These are phyloP conservation scores for Eucommia ulmoides DNA, from an alignment of 257 asterid genomes.

Conservation along the genomic window DNA sequence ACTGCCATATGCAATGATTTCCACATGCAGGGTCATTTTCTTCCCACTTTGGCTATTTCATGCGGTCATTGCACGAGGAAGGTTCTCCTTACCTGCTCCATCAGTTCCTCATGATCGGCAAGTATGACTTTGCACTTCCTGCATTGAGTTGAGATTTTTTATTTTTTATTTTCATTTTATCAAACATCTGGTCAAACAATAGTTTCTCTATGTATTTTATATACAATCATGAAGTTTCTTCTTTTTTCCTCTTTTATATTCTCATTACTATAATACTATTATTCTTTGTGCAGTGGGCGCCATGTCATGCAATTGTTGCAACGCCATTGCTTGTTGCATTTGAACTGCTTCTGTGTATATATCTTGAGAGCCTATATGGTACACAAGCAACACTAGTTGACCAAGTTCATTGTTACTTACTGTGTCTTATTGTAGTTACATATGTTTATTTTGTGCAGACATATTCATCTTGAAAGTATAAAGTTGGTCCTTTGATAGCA, in stretches of 20 bases:
- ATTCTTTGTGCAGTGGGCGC: slow-evolving; percentile 80
- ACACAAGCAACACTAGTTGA: slow-evolving; percentile 24
- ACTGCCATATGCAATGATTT: slow-evolving; percentile 10
- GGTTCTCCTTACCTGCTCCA: slow-evolving; percentile 97
- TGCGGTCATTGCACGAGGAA: slow-evolving; percentile 88
- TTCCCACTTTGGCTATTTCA: slow-evolving; percentile 97
- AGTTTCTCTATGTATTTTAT: too few species aligned
- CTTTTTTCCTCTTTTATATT: slow-evolving; percentile 7
- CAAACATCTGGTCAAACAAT: too few species aligned
- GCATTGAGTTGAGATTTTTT: not conserved
- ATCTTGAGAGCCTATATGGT: slow-evolving; percentile 80
- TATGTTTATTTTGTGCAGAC: too few species aligned
- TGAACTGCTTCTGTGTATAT: slow-evolving; percentile 93
- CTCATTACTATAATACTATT: slow-evolving; percentile 6
- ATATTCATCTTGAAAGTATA: not conserved
- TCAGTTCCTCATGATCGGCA: slow-evolving; percentile 94
- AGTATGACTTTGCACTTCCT: slow-evolving; percentile 36
- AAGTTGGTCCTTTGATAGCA: too few species aligned
- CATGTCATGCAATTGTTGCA: slow-evolving; percentile 96
- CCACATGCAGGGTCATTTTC: slow-evolving; percentile 67
- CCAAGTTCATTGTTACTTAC: not conserved
- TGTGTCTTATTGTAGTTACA: not conserved
- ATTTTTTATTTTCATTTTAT: too few species aligned
- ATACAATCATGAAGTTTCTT: too few species aligned
- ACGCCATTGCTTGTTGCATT: slow-evolving; percentile 85